Conservation (phyloP, 805 yeast genomes). For the Sugiyamaella lignohabitans region DNA sequence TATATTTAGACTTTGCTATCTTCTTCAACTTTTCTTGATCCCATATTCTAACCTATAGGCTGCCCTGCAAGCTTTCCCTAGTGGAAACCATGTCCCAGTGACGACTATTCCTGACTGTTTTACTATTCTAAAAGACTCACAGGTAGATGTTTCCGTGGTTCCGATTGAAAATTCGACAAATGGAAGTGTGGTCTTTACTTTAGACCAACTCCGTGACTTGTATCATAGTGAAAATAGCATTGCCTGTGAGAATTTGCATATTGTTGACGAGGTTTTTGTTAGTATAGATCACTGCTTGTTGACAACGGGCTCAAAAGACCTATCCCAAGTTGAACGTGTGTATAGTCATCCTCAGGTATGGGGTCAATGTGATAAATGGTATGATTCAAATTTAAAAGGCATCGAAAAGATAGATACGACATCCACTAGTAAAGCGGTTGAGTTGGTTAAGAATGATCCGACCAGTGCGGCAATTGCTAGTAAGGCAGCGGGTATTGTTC, state of each 20-base stretch:
- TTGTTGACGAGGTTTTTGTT: slow-evolving; percentile 77
- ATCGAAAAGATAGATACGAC: slow-evolving; percentile 55
- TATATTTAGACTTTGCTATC: neutral
- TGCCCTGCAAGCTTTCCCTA: slow-evolving; percentile 38
- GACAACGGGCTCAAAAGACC: slow-evolving; percentile 34
- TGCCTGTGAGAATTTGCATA: slow-evolving; percentile 35
- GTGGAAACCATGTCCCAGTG: slow-evolving; percentile 23
- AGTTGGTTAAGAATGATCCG: slow-evolving; percentile 42
- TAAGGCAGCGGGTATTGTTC: slow-evolving; percentile 54
- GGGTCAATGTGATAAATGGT: slow-evolving; percentile 76
- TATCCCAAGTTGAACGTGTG: slow-evolving; percentile 46
- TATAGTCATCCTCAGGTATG: slow-evolving; percentile 97
- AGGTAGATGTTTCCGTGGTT: slow-evolving; percentile 65
- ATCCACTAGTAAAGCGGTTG: slow-evolving; percentile 85
- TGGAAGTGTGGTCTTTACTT: slow-evolving; percentile 84
- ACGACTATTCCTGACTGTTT: slow-evolving; percentile 50
- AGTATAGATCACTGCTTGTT: slow-evolving; percentile 72
- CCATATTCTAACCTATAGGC: slow-evolving; percentile 36
- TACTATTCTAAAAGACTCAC: slow-evolving; percentile 38
- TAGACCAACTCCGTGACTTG: slow-evolving; percentile 65
- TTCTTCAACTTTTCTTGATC: slow-evolving; percentile 1
- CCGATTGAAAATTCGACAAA: slow-evolving; percentile 94
- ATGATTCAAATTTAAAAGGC: slow-evolving; percentile 31
- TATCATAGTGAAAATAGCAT: slow-evolving; percentile 6
- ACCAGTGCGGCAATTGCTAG: slow-evolving; percentile 69